Evolutionary conservation across 495 filamentous ascomycete species (phyloP), one percentile per base, ranked within the genome.

Genomic region (Evansstolkia leycettana): DNA sequence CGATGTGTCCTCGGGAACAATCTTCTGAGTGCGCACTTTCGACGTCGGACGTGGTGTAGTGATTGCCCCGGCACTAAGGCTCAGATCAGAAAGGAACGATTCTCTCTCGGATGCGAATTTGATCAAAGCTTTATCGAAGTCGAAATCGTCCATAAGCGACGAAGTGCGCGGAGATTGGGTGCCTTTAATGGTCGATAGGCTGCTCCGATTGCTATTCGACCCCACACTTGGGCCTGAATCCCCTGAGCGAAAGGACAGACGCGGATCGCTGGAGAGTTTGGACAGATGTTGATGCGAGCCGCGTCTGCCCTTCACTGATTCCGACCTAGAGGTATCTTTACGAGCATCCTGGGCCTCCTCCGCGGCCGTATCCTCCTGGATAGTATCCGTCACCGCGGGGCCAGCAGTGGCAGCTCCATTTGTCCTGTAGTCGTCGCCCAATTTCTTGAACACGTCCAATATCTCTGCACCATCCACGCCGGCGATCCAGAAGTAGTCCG

Each of bases 401-500:
- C 69, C 50, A n/a, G 71, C 55, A 13, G 60, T 52, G 16, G 58
- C 56, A 14, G 62, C 58, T 33, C 52, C 51, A 45, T 58, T 64
- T 16, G 53, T 46, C 39, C 60, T 58, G 48, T 74, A 66, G 45
- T 75, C 66, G 40, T 78, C 73, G 20, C 73, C 70, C 37, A 58
- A 38, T 34, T 51, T 65, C 30, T 58, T 57, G 36, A 51, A 64
- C 10, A 54, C 62, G 2, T 66, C 60, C 32, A 67, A 50, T 34
- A 73, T 57, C 50, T 72, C 69, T 1, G 62, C 45, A 31, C 82
- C 80, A 60, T 87, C 84, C 49, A 93, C 76, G 57, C 90, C 90
- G 44, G 84, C 85, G 43, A 98, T 95, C 84, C 90, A 98, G 64
- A 98, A 98, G 65, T 92, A 95, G 58, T 98, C 90, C 53, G 90